phyloP scores from a whole-genome alignment of 495 filamentous ascomycete species.

The Antarctomyces pellizariae region DNA sequence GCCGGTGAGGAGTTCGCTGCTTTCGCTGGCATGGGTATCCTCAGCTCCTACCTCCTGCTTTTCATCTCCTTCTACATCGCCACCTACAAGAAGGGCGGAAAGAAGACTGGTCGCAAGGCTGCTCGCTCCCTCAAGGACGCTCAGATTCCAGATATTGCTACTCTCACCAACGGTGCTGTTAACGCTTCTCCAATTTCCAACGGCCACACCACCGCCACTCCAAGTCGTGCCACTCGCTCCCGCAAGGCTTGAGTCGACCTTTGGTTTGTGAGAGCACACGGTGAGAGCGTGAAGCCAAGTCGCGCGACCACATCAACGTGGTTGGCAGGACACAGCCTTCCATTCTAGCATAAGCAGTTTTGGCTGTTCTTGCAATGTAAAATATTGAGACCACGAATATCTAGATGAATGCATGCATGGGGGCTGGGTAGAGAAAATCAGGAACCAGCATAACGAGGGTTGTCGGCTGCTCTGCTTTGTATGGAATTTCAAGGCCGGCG shows the following conservation, averaged over 20 bases:
- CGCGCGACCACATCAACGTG: no score
- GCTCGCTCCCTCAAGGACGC: conserved; percentile 20
- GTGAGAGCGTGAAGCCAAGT: no score
- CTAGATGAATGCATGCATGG: no score
- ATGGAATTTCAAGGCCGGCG: no score
- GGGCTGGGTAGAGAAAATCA: no score
- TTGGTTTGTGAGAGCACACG: no score
- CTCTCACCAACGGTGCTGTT: conserved; percentile 14
- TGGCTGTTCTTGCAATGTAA: no score
- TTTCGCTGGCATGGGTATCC: conserved; percentile 73
- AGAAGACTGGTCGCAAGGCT: conserved; percentile 33
- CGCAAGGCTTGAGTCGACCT: conserved; percentile 41
- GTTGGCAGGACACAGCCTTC: no score
- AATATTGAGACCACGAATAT: no score
- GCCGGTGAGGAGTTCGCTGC: conserved; percentile 96
- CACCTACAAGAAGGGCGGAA: conserved; percentile 78
- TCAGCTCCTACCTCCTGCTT: conserved; percentile 83
- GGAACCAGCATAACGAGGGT: no score
- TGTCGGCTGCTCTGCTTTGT: no score
- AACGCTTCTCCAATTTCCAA: conserved; percentile 10
- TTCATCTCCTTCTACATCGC: conserved; percentile 98
- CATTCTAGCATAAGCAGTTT: no score
- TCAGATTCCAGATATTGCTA: conserved; percentile 13
- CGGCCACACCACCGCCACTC: conserved; percentile 20
- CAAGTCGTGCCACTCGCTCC: conserved; percentile 28